phyloP scores from a whole-genome alignment of 2,329 filamentous ascomycete genomes.

The Mycogone perniciosa region DNA sequence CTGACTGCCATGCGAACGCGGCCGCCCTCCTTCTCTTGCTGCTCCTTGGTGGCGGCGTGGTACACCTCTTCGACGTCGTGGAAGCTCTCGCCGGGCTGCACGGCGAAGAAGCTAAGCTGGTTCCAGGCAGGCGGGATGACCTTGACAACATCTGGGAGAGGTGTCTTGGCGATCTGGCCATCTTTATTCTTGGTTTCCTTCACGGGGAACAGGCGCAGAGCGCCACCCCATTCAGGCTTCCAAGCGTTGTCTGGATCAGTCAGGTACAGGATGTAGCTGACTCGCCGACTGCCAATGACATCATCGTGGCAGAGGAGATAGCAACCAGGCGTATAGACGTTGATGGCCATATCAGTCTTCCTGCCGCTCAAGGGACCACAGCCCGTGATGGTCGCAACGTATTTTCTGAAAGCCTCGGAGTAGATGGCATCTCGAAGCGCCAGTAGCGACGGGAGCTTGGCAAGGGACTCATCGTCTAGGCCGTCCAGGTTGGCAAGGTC shows the following conservation, averaged over 20 bases:
- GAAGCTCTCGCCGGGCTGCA: conserved; percentile 97
- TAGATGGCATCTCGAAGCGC: conserved; percentile 91
- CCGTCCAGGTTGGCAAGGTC: conserved; percentile 96
- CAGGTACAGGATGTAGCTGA: conserved; percentile 96
- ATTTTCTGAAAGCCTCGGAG: conserved; percentile 81
- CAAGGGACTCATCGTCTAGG: conserved; percentile 76
- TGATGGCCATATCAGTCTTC: conserved; percentile 99
- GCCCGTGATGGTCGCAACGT: conserved; percentile 77
- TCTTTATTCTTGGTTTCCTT: conserved; percentile 53
- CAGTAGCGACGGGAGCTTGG: conserved; percentile 83
- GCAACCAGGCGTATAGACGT: conserved; percentile 94
- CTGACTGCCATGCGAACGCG: conserved; percentile 95
- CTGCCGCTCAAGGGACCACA: conserved; percentile 81
- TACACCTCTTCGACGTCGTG: conserved; percentile 99
- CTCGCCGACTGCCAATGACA: conserved; percentile 90
- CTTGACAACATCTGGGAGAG: conserved; percentile 69
- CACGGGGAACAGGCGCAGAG: conserved; percentile 77
- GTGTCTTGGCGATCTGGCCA: conserved; percentile 71
- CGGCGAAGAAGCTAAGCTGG: conserved; percentile 95
- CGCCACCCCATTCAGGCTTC: conserved; percentile 89
- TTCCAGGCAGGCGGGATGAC: conserved; percentile 94
- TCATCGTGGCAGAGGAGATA: conserved; percentile 96
- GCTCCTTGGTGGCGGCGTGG: conserved; percentile 53
- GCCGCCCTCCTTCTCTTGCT: conserved; percentile 62
- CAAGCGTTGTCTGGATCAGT: conserved; percentile 87